Evolutionary conservation across 1,284 basidiomycete species (phyloP), one percentile per base, ranked within the genome.

Genomic region (Cutaneotrichosporon dermatis): DNA sequence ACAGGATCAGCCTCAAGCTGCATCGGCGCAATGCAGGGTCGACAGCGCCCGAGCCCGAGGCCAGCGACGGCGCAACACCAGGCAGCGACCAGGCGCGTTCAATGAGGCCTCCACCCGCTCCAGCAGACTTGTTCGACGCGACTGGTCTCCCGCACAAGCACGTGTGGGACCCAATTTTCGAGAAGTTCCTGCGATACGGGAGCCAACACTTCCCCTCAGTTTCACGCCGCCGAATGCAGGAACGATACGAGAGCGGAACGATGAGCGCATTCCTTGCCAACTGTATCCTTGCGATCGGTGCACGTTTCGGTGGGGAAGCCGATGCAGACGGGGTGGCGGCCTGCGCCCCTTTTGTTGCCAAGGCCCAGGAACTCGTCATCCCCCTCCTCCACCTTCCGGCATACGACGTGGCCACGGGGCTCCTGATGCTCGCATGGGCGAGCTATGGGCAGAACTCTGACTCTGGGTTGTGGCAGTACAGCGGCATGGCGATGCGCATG

Each of bases 381-480:
- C 79, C 79, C 1, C 66, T 80, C 1, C 57, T 81, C 16, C 78
- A 79, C 44, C 67, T 81, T 3, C 80, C 80, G 0, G 74, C 79
- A 0, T 71, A 71, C 37, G 80, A 80, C 59, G 74, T 73, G 3
- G 72, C 75, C 1, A 77, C 79, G 0, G 79, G 77, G 10, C 64
- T 81, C 9, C 62, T 80, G 1, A 62, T 77, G 8, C 69, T 81
- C 15, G 72, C 79, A 16, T 80, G 79, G 78, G 75, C 75, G 9
- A 75, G 75, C 52, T 80, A 74, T 59, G 80, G 80, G 1, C 79
- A 79, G 63, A 77, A 76, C 52, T 79, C 77, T 0, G 80, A 80
- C 54, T 74, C 73, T 43, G 79, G 78, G 6, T 57, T 79, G 40
- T 80, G 79, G 79, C 65, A 74, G 65, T 73, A 66, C 54, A 60